A percentile compares a stretch with the other conserved stretches of the same genome.
Conservation (phyloP, 2,329 filamentous ascomycete genomes). For the Monilinia vaccinii-corymbosi region DNA sequence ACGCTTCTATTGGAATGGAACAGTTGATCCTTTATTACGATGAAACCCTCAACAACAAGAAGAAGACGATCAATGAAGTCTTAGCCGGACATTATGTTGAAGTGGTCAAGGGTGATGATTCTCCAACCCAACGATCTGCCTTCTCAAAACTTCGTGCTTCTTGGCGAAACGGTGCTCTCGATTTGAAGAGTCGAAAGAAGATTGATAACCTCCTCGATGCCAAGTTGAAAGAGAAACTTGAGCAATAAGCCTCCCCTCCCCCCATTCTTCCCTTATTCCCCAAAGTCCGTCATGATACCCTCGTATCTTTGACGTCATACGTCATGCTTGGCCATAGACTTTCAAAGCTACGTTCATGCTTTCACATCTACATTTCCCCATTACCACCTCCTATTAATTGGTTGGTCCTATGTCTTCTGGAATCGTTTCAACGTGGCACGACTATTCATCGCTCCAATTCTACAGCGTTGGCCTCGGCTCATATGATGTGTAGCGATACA, state of each 20-base stretch:
- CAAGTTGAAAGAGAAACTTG: constrained; percentile 42
- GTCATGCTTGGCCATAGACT: constrained; percentile 5
- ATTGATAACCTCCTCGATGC: constrained; percentile 43
- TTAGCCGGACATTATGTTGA: constrained; percentile 47
- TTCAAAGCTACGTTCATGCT: neutral
- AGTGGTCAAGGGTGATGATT: constrained; percentile 41
- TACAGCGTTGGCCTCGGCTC: constrained; percentile 6
- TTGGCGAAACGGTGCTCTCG: constrained; percentile 44
- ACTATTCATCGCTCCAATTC: constrained; percentile 2
- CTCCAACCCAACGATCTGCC: constrained; percentile 33
- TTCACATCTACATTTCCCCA: neutral
- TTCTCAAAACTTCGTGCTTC: constrained; percentile 43
- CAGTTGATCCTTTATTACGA: constrained; percentile 59
- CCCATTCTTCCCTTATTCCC: neutral
- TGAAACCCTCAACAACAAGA: constrained; percentile 41
- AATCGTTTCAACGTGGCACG: constrained; percentile 1
- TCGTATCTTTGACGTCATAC: constrained; percentile 3
- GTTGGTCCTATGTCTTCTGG: neutral
- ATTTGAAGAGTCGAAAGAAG: constrained; percentile 47
- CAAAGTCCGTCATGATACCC: neutral
- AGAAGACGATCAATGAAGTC: constrained; percentile 40
- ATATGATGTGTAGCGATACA: constrained; percentile 8
- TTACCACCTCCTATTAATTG: neutral
- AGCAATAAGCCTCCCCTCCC: constrained; percentile 25
- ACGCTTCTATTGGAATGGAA: constrained; percentile 46